Evolutionary conservation across 1,139 yeast species (phyloP).

Genomic region (Pneumocystis oryctolagi): DNA sequence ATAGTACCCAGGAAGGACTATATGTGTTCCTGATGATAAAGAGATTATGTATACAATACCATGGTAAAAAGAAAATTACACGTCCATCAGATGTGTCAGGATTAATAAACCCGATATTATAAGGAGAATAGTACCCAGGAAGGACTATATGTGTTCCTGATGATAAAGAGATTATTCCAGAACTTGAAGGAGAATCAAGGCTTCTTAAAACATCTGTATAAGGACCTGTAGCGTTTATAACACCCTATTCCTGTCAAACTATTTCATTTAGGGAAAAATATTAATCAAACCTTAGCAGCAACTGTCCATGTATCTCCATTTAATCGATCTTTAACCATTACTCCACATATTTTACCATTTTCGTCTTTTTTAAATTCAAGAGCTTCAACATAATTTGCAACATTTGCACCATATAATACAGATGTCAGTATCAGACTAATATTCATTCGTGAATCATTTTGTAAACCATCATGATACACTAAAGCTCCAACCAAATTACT

Average conservation of each 20-base stretch:
- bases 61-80: constrained; percentile 91
- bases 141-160: constrained; percentile 86
- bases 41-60: constrained; percentile 68
- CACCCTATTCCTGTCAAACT: constrained; percentile 46
- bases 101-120: constrained; percentile 75
- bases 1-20: constrained; percentile 82
- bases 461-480: constrained; percentile 89
- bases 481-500: constrained; percentile 74
- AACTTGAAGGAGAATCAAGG: constrained; percentile 48
- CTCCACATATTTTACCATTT: constrained; percentile 55
- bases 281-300: constrained; percentile 12
- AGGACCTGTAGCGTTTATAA: constrained; percentile 92
- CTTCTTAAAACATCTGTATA: constrained; percentile 71
- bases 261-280: constrained; percentile 21
- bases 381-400: constrained; percentile 74
- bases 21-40: constrained; percentile 88
- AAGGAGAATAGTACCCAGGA: constrained; percentile 86
- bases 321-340: constrained; percentile 47
- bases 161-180: constrained; percentile 84
- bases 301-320: constrained; percentile 9
- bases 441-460: constrained; percentile 86
- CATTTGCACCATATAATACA: constrained; percentile 74
- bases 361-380: constrained; percentile 51
- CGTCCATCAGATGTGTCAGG: constrained; percentile 91
- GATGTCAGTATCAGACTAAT: constrained; percentile 78